phyloP scores from a whole-genome alignment of 768 basidiomycete genomes.

The Antrodiella citrinella region DNA sequence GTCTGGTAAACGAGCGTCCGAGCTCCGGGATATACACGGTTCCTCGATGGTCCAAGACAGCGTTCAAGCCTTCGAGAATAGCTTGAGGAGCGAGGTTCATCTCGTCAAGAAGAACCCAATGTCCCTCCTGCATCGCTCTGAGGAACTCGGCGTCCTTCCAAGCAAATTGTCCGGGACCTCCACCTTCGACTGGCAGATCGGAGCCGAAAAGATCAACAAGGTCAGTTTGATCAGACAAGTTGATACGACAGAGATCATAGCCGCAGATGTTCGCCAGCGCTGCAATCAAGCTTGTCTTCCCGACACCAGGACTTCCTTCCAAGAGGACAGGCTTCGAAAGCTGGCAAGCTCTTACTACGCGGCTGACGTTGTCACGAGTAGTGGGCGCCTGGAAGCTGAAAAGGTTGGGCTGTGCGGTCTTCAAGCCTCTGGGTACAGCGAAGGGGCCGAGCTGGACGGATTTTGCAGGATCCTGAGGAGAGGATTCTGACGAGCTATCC shows the following conservation, averaged over 20 bases:
- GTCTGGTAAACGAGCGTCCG: slow-evolving; percentile 77
- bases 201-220: slow-evolving; percentile 94
- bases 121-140: slow-evolving; percentile 85
- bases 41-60: slow-evolving; percentile 91
- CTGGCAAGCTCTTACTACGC: slow-evolving; percentile 86
- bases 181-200: slow-evolving; percentile 91
- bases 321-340: slow-evolving; percentile 85
- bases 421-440: slow-evolving; percentile 53
- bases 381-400: slow-evolving; percentile 91
- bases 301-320: slow-evolving; percentile 97
- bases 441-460: slow-evolving; percentile 66
- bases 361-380: slow-evolving; percentile 78
- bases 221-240: slow-evolving; percentile 97
- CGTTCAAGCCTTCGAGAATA: slow-evolving; percentile 93
- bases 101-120: slow-evolving; percentile 97
- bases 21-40: slow-evolving; percentile 93
- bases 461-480: slow-evolving; percentile 5
- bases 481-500: background rate
- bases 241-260: slow-evolving; percentile 82
- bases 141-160: slow-evolving; percentile 98
- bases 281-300: slow-evolving; percentile 89
- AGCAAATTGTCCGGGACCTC: slow-evolving; percentile 83
- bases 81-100: slow-evolving; percentile 99
- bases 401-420: slow-evolving; percentile 23
- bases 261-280: slow-evolving; percentile 80